Base-by-base conservation (phyloP, 306 rosid species). In the Nissolia schottii region DNA sequence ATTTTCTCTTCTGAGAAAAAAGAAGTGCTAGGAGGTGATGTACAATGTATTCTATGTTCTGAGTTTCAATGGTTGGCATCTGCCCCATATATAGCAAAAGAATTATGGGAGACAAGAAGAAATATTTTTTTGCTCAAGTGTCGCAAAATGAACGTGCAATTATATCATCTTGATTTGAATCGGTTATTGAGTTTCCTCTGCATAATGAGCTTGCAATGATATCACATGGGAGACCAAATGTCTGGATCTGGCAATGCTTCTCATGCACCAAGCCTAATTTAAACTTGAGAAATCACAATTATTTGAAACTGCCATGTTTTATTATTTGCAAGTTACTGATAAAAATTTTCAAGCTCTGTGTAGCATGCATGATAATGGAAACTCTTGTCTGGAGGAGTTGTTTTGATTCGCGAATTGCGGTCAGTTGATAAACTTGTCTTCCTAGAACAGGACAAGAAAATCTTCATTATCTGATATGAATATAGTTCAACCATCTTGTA, bases 181-280 rank as follows among this genome's bases (percentile, higher is more conserved):
- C 73, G n/a, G n/a, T n/a, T n/a, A n/a, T n/a, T 75, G 27, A n/a
- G n/a, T 5, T 20, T 69, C 22, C 63, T 22, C 49, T 69, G 56
- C 68, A 45, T 45, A 16, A 5, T 71, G 76, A 71, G 34, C 59
- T 4, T 66, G 24, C 46, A 20, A 22, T 14, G 53, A 40, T 7
- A 19, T 32, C 15, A 68, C 8, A 53, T 35, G 38, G 75, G 64
- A 53, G 70, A 60, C 51, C 59, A 7, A 7, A 29, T 72, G 69
- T 62, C 32, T 58, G 24, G 67, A 31, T 3, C 28, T 46, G 57
- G 19, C 64, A 75, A 43, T 75, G 84, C 24, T 76, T 79, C 40
- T n/a, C 29, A 22, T 64, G 32, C 24, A 46, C 45, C 48, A 8
- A 27, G 46, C 77, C 20, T 23, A 35, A 10, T 35, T 9, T 35